phyloP scores from a whole-genome alignment of 163 green algal species.

The Smithsoniella earleae region DNA sequence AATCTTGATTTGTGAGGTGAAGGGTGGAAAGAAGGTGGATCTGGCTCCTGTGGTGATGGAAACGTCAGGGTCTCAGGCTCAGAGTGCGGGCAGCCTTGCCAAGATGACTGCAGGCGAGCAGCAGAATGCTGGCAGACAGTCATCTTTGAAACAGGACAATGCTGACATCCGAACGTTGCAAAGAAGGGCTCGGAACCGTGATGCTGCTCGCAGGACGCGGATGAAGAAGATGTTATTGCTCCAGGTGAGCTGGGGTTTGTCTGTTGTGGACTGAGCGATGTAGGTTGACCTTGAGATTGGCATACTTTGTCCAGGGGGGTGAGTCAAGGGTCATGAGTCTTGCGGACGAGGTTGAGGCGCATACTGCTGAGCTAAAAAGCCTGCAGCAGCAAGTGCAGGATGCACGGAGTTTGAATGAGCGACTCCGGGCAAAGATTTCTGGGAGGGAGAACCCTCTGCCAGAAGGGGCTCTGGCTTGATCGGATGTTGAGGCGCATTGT shows the following conservation, averaged over 20 bases:
- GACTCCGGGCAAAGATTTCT: slow-evolving; percentile 7
- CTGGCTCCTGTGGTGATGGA: too few species aligned
- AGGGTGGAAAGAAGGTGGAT: too few species aligned
- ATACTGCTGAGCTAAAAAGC: not conserved
- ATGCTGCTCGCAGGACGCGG: slow-evolving; percentile 2
- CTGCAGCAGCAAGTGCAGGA: not conserved
- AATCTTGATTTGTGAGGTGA: too few species aligned
- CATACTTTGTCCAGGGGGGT: slow-evolving; percentile 22
- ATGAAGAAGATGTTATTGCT: slow-evolving; percentile 30
- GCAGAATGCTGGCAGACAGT: not conserved
- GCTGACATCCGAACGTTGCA: slow-evolving; percentile 24
- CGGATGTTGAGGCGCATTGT: too few species aligned
- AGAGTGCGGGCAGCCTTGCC: too few species aligned
- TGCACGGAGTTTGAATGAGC: not conserved
- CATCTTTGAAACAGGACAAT: slow-evolving; percentile 25
- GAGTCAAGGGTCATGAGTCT: slow-evolving; percentile 21
- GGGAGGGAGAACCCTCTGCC: too few species aligned
- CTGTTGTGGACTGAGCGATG: too few species aligned
- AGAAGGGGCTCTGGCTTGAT: too few species aligned
- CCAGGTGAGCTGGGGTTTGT: not conserved
- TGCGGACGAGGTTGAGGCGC: slow-evolving; percentile 12
- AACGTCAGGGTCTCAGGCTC: too few species aligned
- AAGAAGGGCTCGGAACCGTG: slow-evolving; percentile 11
- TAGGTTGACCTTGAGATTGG: too few species aligned
- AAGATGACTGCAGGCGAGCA: too few species aligned